Base-by-base conservation (phyloP, 116 monocot species). In the Cymodocea nodosa region DNA sequence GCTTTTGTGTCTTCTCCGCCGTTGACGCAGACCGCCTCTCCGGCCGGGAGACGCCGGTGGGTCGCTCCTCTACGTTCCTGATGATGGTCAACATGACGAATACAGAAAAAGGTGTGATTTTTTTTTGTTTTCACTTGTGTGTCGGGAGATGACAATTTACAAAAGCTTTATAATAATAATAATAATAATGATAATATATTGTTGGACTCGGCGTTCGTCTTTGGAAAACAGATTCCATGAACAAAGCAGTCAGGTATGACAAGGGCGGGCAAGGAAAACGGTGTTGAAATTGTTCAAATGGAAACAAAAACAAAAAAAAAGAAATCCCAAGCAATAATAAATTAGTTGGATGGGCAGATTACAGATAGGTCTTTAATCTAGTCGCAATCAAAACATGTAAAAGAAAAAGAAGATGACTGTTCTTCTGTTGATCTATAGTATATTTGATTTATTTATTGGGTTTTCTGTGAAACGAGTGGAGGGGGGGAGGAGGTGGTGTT, bases 21-120 rank as follows among this genome's bases (percentile, higher is more conserved):
- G 53, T 23, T 60, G 74, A 22, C 63, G 78, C 2, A 67, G 58
- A 58, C 14, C 74, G 71, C 50, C 64, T 73, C 61, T 74, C 76
- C 14, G 49, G 37, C 15, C 73, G 56, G 15, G 22, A 36, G 23
- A 55, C 23, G n/a, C 72, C 64, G 65, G 70, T 34, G 49, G 84
- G 71, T 70, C 79, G 76, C 53, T 82, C 82, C 35, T 85, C 82
- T 12, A 50, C 60, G 60, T 54, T 58, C 85, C 82, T 85, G 73
- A 78, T 82, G 82, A 78, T 74, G 72, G 20, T 17, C 11, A 44
- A 9, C 44, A 44, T 10, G 13, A 30, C 3, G 30, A 3, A 30
- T 1, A 72, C 17, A 56, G 52, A 70, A 44, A 13, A 53, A 53
- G n/a, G 6, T 19, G 67, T 8, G 67, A 44, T 64, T 64, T 63